Conservation (phyloP, 805 yeast species). For the Candida koratica region DNA sequence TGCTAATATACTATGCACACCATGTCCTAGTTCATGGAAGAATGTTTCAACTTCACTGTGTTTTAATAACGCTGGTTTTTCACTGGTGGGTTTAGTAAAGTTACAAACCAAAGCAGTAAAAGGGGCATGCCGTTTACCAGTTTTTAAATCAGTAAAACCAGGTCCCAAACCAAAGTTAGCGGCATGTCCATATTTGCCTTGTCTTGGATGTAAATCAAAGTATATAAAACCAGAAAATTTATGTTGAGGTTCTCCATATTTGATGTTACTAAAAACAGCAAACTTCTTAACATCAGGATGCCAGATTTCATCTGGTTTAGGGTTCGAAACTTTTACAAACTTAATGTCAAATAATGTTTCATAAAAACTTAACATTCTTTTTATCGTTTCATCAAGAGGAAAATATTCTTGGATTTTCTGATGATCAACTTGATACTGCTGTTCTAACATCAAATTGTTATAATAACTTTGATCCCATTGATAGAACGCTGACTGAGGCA, state of each 20-base stretch:
- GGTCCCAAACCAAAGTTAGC: slow-evolving; percentile 72
- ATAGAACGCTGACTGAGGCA: slow-evolving; percentile 38
- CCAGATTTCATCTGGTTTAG: slow-evolving; percentile 54
- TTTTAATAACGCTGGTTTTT: slow-evolving; percentile 69
- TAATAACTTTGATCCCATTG: slow-evolving; percentile 76
- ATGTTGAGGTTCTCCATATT: slow-evolving; percentile 32
- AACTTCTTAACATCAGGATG: slow-evolving; percentile 73
- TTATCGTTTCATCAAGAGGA: slow-evolving; percentile 65
- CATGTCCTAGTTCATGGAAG: slow-evolving; percentile 89
- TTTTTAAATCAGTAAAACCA: slow-evolving; percentile 50
- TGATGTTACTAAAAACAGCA: slow-evolving; percentile 63
- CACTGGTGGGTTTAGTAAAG: slow-evolving; percentile 68
- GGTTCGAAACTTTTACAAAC: slow-evolving; percentile 50
- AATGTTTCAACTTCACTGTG: slow-evolving; percentile 79
- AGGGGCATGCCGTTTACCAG: slow-evolving; percentile 51
- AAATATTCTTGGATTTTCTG: slow-evolving; percentile 71
- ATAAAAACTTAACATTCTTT: slow-evolving; percentile 66
- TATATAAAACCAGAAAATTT: slow-evolving; percentile 74
- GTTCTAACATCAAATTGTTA: slow-evolving; percentile 61
- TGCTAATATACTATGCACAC: slow-evolving; percentile 74
- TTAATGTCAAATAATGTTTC: slow-evolving; percentile 66
- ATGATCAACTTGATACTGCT: slow-evolving; percentile 67
- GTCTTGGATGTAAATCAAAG: slow-evolving; percentile 80
- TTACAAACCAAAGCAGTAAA: slow-evolving; percentile 80
- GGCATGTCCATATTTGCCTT: slow-evolving; percentile 85